Base-by-base conservation (phyloP, 2,329 filamentous ascomycete species). In the Alternaria burnsii region DNA sequence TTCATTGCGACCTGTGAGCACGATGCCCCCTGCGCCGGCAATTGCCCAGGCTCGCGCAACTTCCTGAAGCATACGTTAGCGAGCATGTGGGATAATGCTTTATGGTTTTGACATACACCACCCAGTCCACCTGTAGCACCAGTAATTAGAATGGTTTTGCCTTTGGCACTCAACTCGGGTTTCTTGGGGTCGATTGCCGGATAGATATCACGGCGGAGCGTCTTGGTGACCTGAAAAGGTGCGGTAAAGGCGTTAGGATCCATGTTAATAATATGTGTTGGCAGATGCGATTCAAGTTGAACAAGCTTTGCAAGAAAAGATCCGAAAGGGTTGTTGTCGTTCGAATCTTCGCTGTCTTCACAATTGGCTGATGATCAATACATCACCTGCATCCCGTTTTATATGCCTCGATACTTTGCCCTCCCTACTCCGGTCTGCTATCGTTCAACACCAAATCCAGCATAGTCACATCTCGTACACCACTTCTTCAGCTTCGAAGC, bases 31-130 rank as follows among this genome's bases (percentile, higher is more conserved):
- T 9, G 71, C 72, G 16, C 66, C 70, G 2, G 71, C 71, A n/a
- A 56, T 60, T 22, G 71, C 69, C 67, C 70, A 73, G 10, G 70
- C 63, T 38, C 62, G 53, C 7, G 70, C 71, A 34, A 71, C 65
- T 18, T 57, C 72, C 30, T 63, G 57, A 0, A 36, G 34, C 34
- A 36, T 7, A 7, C 6, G 2, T 36, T 16, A 36, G 34, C 34
- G 34, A 36, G 14, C 12, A 36, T 36, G n/a, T 16, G 14, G 12
- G 2, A 36, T 36, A 36, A 14, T 14, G 14, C 14, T 16, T 12
- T 36, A 30, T 12, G 9, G 5, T 46, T n/a, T 46, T 46, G 4
- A 36, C 34, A 14, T 36, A 46, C 43, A 26, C 43, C 43, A n/a
- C 68, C 67, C 20, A 70, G 59, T 9, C 67, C 61, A 28, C 67